phyloP scores from a whole-genome alignment of 2,329 filamentous ascomycete genomes.

The Zymoseptoria tritici region DNA sequence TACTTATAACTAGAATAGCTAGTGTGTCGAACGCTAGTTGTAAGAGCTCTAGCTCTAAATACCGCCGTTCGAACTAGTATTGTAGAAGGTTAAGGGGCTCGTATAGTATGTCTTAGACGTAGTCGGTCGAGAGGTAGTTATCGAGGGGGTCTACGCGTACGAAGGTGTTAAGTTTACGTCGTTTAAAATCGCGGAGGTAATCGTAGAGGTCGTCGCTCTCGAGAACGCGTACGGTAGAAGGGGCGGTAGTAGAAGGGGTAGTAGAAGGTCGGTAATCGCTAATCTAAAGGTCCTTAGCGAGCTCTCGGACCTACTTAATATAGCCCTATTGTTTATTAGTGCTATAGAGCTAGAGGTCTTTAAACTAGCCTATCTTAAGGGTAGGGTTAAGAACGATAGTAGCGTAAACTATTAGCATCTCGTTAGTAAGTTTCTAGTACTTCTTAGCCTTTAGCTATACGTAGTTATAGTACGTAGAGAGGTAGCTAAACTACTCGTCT shows the following conservation, averaged over 20 bases:
- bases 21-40: background rate
- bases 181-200: background rate
- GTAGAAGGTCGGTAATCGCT: background rate
- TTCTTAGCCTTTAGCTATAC: conserved; percentile 6
- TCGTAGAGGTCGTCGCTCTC: background rate
- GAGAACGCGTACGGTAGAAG: background rate
- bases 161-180: background rate
- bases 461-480: conserved; percentile 1
- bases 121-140: background rate
- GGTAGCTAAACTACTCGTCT: conserved; percentile 2
- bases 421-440: conserved; percentile 4
- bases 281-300: background rate
- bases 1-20: background rate
- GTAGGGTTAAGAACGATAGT: conserved; percentile 2
- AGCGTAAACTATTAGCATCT: conserved; percentile 5
- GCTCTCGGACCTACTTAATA: background rate
- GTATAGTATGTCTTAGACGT: background rate
- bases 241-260: background rate
- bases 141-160: background rate
- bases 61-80: background rate
- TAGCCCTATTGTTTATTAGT: background rate
- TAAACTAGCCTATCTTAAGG: conserved; percentile 4
- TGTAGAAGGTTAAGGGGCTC: background rate
- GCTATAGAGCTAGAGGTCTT: background rate
- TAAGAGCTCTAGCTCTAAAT: background rate